Conservation (phyloP, 805 yeast species). For the Clavispora phyllophila region DNA sequence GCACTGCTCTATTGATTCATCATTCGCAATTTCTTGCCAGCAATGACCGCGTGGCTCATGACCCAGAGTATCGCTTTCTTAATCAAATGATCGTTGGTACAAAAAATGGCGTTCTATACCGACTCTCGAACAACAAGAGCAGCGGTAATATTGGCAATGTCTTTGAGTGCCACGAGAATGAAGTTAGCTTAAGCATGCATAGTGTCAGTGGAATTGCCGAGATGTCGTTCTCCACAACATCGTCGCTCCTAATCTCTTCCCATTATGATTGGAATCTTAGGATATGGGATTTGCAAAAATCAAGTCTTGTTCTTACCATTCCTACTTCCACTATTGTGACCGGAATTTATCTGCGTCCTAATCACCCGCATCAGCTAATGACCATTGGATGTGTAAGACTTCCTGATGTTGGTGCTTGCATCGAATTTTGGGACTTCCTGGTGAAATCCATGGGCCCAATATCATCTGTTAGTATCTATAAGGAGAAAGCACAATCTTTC, state of each 20-base stretch:
- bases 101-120: conserved; percentile 6
- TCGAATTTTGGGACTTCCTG: conserved; percentile 16
- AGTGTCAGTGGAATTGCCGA: conserved; percentile 6
- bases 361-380: conserved; percentile 8
- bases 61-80: conserved; percentile 12
- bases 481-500: conserved; percentile 2
- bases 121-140: conserved; percentile 8
- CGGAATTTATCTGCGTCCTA: conserved; percentile 9
- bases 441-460: conserved; percentile 8
- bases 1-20: not conserved
- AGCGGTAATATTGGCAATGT: not conserved
- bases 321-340: conserved; percentile 11
- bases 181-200: not conserved
- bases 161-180: not conserved
- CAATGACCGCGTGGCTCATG: not conserved
- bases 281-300: conserved; percentile 8
- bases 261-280: conserved; percentile 14
- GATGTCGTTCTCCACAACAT: conserved; percentile 3
- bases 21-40: not conserved
- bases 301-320: conserved; percentile 5
- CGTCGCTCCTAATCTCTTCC: conserved; percentile 9
- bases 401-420: conserved; percentile 8
- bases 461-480: conserved; percentile 6
- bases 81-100: conserved; percentile 9
- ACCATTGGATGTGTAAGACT: conserved; percentile 9